phyloP scores from a whole-genome alignment of 1,139 yeast species.

The Taiozyma sp. region DNA sequence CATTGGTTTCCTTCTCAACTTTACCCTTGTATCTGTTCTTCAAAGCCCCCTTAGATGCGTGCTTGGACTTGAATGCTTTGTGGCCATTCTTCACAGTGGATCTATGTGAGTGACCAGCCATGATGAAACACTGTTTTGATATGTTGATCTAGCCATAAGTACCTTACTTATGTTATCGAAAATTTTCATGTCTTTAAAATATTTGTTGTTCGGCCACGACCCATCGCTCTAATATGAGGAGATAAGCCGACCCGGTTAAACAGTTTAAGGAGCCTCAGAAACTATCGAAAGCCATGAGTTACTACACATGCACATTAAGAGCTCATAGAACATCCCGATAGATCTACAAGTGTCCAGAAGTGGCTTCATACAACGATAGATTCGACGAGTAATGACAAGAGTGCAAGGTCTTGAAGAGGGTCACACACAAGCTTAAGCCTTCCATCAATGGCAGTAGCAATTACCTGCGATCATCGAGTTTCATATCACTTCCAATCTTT shows the following conservation, averaged over 20 bases:
- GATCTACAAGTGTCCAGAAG: too few species aligned
- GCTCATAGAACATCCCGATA: not conserved
- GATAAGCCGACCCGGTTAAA: not conserved
- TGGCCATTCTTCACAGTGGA: slow-evolving; percentile 78
- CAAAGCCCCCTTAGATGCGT: slow-evolving; percentile 84
- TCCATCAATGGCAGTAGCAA: not conserved
- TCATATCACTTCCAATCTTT: too few species aligned
- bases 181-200: not conserved
- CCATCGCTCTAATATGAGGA: not conserved
- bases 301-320: too few species aligned
- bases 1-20: slow-evolving; percentile 57
- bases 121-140: slow-evolving; percentile 18
- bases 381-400: not conserved
- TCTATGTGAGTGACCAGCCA: slow-evolving; percentile 82
- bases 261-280: not conserved
- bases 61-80: slow-evolving; percentile 86
- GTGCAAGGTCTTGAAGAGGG: not conserved
- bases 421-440: not conserved
- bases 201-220: not conserved
- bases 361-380: too few species aligned
- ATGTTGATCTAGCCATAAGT: not conserved
- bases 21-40: slow-evolving; percentile 82
- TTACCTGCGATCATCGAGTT: too few species aligned
- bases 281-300: not conserved
- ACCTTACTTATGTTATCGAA: not conserved